These are phyloP conservation scores for Linum usitatissimum DNA, from an alignment of 345 rosid species.

Conservation along the genomic window DNA sequence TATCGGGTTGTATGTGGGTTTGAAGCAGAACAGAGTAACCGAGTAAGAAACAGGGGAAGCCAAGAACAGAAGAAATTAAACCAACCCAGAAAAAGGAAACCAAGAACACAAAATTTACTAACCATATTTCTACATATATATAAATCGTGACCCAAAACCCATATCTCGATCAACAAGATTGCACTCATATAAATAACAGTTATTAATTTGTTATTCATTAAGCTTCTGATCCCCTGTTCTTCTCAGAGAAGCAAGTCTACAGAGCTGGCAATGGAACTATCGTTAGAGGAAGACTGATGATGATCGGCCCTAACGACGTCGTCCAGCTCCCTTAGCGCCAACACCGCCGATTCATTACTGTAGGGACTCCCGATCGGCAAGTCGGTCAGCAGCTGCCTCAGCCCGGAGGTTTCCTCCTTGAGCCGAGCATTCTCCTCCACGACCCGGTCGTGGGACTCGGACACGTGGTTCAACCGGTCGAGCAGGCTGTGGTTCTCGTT, in stretches of 20 bases:
- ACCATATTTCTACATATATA: no score
- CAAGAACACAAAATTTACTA: no score
- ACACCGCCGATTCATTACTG: neutral
- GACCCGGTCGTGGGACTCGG: conserved; percentile 51
- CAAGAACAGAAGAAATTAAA: no score
- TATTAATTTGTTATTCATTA: no score
- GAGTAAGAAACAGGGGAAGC: no score
- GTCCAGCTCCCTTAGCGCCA: conserved; percentile 29
- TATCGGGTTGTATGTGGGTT: no score
- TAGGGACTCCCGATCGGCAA: conserved; percentile 40
- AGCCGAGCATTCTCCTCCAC: conserved; percentile 67
- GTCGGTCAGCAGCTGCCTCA: conserved; percentile 54
- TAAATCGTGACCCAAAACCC: no score
- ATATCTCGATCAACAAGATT: no score
- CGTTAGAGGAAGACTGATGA: conserved; percentile 21
- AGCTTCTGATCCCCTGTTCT: neutral
- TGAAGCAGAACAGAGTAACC: no score
- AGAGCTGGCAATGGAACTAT: conserved; percentile 13
- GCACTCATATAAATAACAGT: no score
- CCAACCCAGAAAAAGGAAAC: no score
- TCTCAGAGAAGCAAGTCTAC: conserved; percentile 37
- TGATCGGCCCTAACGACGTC: conserved; percentile 32
- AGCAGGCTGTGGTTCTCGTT: conserved; percentile 58
- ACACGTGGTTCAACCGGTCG: conserved; percentile 52
- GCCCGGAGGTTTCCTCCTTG: conserved; percentile 70